A percentile compares a stretch with the other conserved stretches of the same genome.
Evolutionary conservation across 768 basidiomycete species (phyloP).

Genomic region (Phylloporus sp.): DNA sequence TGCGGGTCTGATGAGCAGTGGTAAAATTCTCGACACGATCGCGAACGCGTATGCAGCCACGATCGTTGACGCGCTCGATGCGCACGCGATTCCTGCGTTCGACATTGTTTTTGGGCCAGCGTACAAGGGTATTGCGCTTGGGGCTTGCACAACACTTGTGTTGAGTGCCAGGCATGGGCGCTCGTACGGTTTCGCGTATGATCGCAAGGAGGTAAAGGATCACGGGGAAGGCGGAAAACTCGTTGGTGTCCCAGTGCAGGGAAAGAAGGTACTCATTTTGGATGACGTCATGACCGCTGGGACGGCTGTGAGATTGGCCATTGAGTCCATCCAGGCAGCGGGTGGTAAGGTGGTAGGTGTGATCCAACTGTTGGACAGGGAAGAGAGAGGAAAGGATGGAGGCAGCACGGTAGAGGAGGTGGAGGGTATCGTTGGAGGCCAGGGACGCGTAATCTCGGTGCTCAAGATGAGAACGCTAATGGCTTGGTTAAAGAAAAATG

Average conservation of each 20-base stretch:
- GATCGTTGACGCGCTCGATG: conserved; percentile 49
- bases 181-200: conserved; percentile 81
- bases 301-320: conserved; percentile 82
- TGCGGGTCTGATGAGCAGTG: conserved; percentile 82
- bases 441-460: conserved; percentile 70
- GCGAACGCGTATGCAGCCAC: conserved; percentile 82
- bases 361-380: conserved; percentile 75
- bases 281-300: conserved; percentile 97
- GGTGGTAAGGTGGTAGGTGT: conserved; percentile 88
- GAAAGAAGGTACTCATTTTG: conserved; percentile 79
- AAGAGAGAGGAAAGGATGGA: conserved; percentile 42
- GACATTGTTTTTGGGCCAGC: conserved; percentile 95
- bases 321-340: conserved; percentile 61
- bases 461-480: conserved; percentile 85
- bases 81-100: conserved; percentile 40
- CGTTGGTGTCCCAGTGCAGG: conserved; percentile 81
- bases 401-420: conserved; percentile 82
- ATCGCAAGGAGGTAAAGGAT: conserved; percentile 93
- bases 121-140: conserved; percentile 95
- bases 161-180: conserved; percentile 63
- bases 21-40: conserved; percentile 72
- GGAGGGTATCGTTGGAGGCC: conserved; percentile 64
- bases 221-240: conserved; percentile 94
- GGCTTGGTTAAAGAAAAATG: conserved; percentile 71
- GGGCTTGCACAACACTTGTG: conserved; percentile 75